Evolutionary conservation across 179 eudicot species (phyloP).

Genomic region (Beta lomatogona): DNA sequence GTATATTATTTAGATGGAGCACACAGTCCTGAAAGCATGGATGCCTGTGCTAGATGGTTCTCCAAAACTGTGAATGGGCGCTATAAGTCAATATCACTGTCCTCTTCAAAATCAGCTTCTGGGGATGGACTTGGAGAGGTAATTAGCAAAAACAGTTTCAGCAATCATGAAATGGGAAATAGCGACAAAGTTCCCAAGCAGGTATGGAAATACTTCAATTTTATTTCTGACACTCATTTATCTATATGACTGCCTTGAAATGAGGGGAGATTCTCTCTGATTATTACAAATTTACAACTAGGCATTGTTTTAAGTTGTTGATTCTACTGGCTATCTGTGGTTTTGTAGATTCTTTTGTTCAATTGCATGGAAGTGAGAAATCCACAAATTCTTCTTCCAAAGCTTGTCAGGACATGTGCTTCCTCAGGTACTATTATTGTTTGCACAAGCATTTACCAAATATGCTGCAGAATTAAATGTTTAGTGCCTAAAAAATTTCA

Average conservation of each 20-base stretch:
- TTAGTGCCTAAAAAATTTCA: too few relatives aligned
- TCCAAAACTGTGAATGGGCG: slow-evolving; percentile 51
- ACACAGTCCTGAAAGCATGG: slow-evolving; percentile 91
- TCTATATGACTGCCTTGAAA: background rate
- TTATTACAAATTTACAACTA: too few relatives aligned
- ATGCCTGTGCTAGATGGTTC: slow-evolving; percentile 84
- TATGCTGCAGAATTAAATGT: too few relatives aligned
- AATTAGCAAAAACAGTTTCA: slow-evolving; percentile 35
- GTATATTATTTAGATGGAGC: slow-evolving; percentile 84
- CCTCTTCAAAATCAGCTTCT: slow-evolving; percentile 20
- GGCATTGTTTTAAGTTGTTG: background rate
- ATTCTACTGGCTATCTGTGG: background rate
- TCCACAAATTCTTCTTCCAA: slow-evolving; percentile 70
- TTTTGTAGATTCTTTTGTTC: slow-evolving; percentile 70
- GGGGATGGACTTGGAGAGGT: slow-evolving; percentile 28
- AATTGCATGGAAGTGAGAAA: slow-evolving; percentile 89
- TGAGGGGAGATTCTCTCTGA: background rate
- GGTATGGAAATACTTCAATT: slow-evolving; percentile 34
- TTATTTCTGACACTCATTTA: background rate
- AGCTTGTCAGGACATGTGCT: slow-evolving; percentile 68
- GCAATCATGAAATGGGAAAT: slow-evolving; percentile 26
- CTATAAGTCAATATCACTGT: slow-evolving; percentile 17
- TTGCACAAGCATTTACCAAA: background rate
- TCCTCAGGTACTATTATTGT: slow-evolving; percentile 55
- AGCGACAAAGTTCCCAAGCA: slow-evolving; percentile 37